Percentiles rank a stretch among this genome's conserved stretches.
phyloP scores from a whole-genome alignment of 306 rosid genomes.

The Leucaena leucocephala region DNA sequence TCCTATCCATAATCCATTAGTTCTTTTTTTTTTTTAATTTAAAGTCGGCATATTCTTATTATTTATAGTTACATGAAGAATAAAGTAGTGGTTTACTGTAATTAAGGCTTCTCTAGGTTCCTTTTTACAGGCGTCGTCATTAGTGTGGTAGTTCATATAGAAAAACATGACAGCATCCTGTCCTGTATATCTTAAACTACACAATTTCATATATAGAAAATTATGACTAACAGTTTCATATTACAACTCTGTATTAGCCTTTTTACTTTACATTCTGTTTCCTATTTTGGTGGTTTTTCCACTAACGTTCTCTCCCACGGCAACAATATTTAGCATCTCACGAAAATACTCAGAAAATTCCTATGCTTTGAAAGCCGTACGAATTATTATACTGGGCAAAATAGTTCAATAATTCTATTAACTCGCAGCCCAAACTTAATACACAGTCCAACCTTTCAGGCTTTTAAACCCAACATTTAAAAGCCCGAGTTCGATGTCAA shows the following conservation, averaged over 20 bases:
- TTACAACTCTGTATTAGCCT: neutral
- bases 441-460: neutral
- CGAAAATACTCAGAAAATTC: no score
- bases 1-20: constrained; percentile 28
- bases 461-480: neutral
- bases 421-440: neutral
- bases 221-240: constrained; percentile 22
- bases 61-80: constrained; percentile 43
- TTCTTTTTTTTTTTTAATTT: constrained; percentile 6
- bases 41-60: constrained; percentile 35
- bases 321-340: neutral
- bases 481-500: neutral
- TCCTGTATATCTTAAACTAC: constrained; percentile 41
- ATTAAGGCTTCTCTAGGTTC: constrained; percentile 33
- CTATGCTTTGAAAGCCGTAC: no score
- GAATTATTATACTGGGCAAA: neutral
- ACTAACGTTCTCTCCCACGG: neutral
- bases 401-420: neutral
- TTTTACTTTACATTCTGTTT: neutral
- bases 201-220: constrained; percentile 23
- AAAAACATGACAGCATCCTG: constrained; percentile 38
- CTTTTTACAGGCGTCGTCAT: constrained; percentile 18
- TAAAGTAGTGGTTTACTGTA: constrained; percentile 44
- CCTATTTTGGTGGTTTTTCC: neutral
- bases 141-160: constrained; percentile 18